Base-by-base conservation (phyloP, 768 basidiomycete species). In the Rhizopogon rudus region DNA sequence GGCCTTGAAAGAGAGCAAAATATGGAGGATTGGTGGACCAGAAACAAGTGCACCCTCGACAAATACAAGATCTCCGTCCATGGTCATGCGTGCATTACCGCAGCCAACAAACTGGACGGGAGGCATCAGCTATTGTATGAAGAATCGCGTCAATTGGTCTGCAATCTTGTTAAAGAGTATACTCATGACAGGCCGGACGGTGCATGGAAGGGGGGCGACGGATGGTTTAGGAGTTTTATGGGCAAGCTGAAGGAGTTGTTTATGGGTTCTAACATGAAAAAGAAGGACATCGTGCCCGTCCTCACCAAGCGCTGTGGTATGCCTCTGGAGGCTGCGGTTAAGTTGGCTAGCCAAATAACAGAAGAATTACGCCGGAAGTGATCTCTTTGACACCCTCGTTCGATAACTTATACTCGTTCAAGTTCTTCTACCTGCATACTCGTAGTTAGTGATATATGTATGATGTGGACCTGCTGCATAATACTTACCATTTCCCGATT, bases 41-140 rank as follows among this genome's bases (percentile, higher is more conserved):
- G 43, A n/a, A 60, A 63, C 22, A 6, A 44, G 39, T 46, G 42
- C 0, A 61, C 57, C 37, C 60, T 73, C 8, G 56, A 59, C 1
- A 62, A 55, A 28, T 63, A 67, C 14, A 62, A 65, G 13, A 67
- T 73, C 60, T 54, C 57, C 6, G 62, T 63, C 43, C 61, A 60
- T 0, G 66, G 56, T 12, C 71, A 73, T 37, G 73, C 73, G 29
- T 73, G 71, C 60, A 69, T 74, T 17, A 73, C 73, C 16, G 70
- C 61, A n/a, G 56, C 53, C 37, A 67, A 66, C 49, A 44, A 49
- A 6, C 43, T 39, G 20, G 50, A 57, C 5, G 61, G 50, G 51
- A 71, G 70, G 51, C 48, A 49, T 33, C 14, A 5, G 51, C 68
- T 65, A 20, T 20, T 37, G 14, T 70, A 71, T 29, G 33, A 22